phyloP scores from a whole-genome alignment of 2,329 filamentous ascomycete species.

The Coleophoma cylindrospora region DNA sequence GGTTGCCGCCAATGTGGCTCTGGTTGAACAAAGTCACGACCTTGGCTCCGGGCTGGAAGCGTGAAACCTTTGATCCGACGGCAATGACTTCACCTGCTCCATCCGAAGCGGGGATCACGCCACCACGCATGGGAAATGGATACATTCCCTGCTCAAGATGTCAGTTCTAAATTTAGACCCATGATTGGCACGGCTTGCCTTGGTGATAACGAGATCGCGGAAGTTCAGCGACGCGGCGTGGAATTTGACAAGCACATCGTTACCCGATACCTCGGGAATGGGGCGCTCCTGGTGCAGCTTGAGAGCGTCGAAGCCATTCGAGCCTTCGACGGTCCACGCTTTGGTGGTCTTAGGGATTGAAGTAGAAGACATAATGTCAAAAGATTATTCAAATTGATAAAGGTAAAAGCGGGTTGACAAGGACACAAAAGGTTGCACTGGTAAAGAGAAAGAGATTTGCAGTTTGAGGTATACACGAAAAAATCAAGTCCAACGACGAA shows the following conservation, averaged over 20 bases:
- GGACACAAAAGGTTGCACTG: too few species aligned
- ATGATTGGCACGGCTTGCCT: conserved; percentile 15
- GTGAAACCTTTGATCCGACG: conserved; percentile 49
- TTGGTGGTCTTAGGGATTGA: conserved; percentile 22
- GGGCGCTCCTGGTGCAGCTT: conserved; percentile 34
- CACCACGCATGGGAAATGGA: conserved; percentile 16
- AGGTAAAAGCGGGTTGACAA: background rate
- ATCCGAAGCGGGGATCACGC: conserved; percentile 30
- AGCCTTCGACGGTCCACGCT: conserved; percentile 44
- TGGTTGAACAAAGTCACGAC: conserved; percentile 53
- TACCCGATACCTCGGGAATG: conserved; percentile 37
- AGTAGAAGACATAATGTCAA: conserved; percentile 6
- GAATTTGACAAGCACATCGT: conserved; percentile 49
- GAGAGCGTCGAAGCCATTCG: conserved; percentile 41
- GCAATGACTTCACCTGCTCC: conserved; percentile 40
- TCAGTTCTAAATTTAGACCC: background rate
- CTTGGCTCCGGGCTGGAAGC: conserved; percentile 54
- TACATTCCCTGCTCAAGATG: conserved; percentile 13
- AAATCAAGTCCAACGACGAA: background rate
- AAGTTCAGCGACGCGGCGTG: conserved; percentile 34
- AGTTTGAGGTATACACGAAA: background rate
- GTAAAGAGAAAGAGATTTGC: background rate
- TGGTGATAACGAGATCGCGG: conserved; percentile 30
- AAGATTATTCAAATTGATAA: background rate
- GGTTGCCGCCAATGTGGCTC: conserved; percentile 29